These are phyloP conservation scores for Claviceps quebecensis DNA, from an alignment of 2,329 filamentous ascomycete genomes.

Conservation along the genomic window DNA sequence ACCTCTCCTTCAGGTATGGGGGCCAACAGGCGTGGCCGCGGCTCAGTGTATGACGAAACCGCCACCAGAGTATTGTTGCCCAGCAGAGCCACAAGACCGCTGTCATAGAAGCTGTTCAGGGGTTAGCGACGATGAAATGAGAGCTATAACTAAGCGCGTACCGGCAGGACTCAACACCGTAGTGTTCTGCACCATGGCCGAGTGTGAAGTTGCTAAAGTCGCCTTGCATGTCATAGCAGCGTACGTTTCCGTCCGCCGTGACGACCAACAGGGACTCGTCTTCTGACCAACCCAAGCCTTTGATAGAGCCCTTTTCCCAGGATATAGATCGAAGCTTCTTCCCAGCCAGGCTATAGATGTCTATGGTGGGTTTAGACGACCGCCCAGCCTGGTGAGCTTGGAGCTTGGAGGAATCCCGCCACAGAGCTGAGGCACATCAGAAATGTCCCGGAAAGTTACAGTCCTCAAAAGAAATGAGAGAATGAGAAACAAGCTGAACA, in stretches of 20 bases:
- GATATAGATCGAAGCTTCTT: constrained; percentile 74
- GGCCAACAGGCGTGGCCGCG: constrained; percentile 71
- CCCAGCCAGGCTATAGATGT: constrained; percentile 87
- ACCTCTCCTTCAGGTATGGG: constrained; percentile 64
- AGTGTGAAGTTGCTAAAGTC: constrained; percentile 93
- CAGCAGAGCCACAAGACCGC: constrained; percentile 84
- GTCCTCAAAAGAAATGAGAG: background rate
- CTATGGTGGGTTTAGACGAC: constrained; percentile 68
- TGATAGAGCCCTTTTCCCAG: constrained; percentile 83
- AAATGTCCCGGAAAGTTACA: background rate
- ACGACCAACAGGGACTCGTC: constrained; percentile 85
- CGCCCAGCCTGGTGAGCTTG: constrained; percentile 61
- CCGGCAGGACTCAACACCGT: constrained; percentile 74
- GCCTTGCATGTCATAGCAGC: constrained; percentile 83
- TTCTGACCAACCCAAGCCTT: constrained; percentile 88
- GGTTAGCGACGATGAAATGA: background rate
- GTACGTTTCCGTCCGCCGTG: constrained; percentile 76
- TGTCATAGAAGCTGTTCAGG: constrained; percentile 55
- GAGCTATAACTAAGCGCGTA: constrained; percentile 9
- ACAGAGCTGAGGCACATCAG: constrained; percentile 48
- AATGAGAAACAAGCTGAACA: no score
- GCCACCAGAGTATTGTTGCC: constrained; percentile 76
- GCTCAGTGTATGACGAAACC: constrained; percentile 83
- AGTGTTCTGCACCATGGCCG: constrained; percentile 77
- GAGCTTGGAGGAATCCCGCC: constrained; percentile 77